Evolutionary conservation across 2,329 filamentous ascomycete species (phyloP).

Genomic region (Intubia oerlemansii): DNA sequence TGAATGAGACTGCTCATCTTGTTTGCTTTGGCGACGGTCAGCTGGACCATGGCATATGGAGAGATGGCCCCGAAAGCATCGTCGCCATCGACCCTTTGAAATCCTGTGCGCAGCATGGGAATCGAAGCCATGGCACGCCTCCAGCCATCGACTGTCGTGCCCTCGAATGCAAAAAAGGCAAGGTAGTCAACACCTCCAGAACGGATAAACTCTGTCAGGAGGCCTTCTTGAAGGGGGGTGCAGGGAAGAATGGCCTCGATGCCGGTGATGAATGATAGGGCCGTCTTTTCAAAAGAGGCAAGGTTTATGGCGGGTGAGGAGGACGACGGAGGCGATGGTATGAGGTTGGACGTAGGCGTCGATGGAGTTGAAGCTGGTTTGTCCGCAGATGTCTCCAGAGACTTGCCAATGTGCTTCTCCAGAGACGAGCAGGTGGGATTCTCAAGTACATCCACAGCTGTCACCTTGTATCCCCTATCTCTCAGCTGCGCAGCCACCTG

Average conservation of each 20-base stretch:
- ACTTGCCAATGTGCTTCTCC: too few species aligned
- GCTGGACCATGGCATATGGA: conserved; percentile 58
- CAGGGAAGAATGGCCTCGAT: conserved; percentile 50
- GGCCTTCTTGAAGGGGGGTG: conserved; percentile 58
- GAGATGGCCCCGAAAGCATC: conserved; percentile 17
- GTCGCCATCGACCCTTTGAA: conserved; percentile 37
- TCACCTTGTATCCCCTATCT: conserved; percentile 31
- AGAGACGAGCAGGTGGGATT: conserved; percentile 27
- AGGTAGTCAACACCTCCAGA: conserved; percentile 51
- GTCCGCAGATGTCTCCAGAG: too few species aligned
- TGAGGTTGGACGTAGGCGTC: conserved; percentile 1
- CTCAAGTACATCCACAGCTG: conserved; percentile 56
- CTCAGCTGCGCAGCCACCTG: conserved; percentile 54
- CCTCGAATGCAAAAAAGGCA: conserved; percentile 41
- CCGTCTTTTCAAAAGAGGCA: too few species aligned
- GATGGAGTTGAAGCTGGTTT: conserved; percentile 1
- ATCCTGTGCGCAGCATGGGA: conserved; percentile 58
- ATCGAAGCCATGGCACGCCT: conserved; percentile 26
- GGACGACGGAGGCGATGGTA: neutral
- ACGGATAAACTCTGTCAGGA: conserved; percentile 53
- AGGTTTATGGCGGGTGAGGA: conserved; percentile 1
- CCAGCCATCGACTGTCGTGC: conserved; percentile 36
- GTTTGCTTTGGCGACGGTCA: too few species aligned
- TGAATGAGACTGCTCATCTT: too few species aligned
- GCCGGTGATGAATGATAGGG: conserved; percentile 4